Evolutionary conservation across 129 eudicot species (phyloP).

Genomic region (Flaveria bidentis): DNA sequence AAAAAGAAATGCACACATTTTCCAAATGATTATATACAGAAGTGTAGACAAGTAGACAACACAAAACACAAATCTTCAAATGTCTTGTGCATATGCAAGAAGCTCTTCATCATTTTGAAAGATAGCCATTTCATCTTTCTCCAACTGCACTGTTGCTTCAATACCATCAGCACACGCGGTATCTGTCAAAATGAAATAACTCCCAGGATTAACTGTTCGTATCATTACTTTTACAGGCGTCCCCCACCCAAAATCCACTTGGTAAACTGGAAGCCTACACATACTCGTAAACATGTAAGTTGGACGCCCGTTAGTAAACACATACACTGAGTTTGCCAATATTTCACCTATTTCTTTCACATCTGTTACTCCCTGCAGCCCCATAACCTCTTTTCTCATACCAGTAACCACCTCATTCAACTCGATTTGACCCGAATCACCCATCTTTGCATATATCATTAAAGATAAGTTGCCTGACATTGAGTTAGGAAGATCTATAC

Average conservation of each 20-base stretch:
- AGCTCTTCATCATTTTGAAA: not conserved
- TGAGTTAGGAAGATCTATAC: not conserved
- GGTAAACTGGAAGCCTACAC: not conserved
- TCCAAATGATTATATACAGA: not conserved
- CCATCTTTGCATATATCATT: not conserved
- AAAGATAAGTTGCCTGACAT: not conserved
- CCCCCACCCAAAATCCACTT: conserved; percentile 16
- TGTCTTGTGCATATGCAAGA: conserved; percentile 1
- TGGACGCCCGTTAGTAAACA: not conserved
- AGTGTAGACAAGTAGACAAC: not conserved
- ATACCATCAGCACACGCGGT: not conserved
- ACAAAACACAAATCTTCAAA: not conserved
- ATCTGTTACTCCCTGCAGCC: not conserved
- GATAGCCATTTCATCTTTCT: conserved; percentile 3
- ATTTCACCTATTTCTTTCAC: not conserved
- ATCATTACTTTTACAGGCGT: not conserved
- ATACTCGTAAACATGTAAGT: not conserved
- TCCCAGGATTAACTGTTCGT: not conserved
- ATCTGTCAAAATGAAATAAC: not conserved
- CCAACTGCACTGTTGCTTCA: conserved; percentile 13
- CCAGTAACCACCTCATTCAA: not conserved
- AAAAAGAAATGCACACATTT: too few relatives aligned
- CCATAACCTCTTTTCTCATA: conserved; percentile 1
- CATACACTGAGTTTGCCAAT: not conserved
- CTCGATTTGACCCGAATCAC: not conserved